Conservation (phyloP, 331 rosid genomes). For the Pyracantha coccinea region DNA sequence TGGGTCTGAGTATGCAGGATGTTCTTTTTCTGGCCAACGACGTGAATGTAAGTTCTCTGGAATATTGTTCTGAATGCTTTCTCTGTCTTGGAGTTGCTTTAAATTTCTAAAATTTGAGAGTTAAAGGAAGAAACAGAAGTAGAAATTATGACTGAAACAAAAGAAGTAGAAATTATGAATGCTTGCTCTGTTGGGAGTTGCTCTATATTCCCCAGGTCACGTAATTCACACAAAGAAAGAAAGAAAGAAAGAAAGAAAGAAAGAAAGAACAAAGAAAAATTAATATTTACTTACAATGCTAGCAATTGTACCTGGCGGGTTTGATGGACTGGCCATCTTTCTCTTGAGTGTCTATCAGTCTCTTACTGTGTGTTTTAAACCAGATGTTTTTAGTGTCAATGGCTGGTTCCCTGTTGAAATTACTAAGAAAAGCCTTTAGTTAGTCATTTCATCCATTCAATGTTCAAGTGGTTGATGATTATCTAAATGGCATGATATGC, state of each 20-base stretch:
- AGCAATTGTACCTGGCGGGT: not conserved
- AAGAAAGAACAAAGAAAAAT: not conserved
- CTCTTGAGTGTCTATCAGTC: not conserved
- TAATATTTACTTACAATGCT: not conserved
- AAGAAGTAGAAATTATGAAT: not conserved
- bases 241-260: not conserved
- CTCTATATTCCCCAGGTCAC: not conserved
- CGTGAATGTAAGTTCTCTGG: constrained; percentile 48
- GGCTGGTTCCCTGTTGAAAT: not conserved
- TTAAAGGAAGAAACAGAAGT: not conserved
- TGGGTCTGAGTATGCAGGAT: constrained; percentile 78
- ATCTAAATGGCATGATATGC: not conserved
- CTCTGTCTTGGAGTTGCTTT: not conserved
- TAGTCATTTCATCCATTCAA: not conserved
- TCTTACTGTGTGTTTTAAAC: not conserved
- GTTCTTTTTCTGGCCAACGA: constrained; percentile 79
- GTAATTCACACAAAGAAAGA: not conserved
- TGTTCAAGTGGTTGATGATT: not conserved
- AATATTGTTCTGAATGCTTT: constrained; percentile 1
- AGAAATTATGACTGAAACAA: not conserved
- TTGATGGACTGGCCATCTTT: not conserved
- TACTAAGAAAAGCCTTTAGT: not conserved
- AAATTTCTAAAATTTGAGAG: not conserved
- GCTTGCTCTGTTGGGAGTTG: not conserved
- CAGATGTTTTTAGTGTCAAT: not conserved